Conservation (phyloP, 2,329 filamentous ascomycete species). For the Leptographium galeiforme region DNA sequence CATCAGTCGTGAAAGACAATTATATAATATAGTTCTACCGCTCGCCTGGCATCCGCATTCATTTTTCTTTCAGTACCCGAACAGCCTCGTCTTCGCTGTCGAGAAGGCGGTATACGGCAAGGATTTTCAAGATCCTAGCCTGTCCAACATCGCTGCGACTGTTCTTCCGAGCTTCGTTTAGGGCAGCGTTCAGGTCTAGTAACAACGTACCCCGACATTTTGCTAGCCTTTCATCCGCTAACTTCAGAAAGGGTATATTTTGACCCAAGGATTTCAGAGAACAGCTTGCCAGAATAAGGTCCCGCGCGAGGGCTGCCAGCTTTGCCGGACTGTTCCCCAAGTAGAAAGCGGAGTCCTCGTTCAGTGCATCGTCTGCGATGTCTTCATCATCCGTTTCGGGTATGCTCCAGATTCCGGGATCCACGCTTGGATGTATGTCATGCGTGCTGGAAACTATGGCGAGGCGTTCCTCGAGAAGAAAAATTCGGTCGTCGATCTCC, state of each 20-base stretch:
- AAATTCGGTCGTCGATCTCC: constrained; percentile 51
- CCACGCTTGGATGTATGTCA: neutral
- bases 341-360: constrained; percentile 16
- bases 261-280: constrained; percentile 31
- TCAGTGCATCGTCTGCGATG: constrained; percentile 19
- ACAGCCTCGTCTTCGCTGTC: constrained; percentile 40
- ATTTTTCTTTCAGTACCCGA: constrained; percentile 30
- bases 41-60: neutral
- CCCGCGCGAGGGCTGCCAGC: constrained; percentile 29
- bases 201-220: constrained; percentile 43
- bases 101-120: constrained; percentile 39
- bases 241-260: constrained; percentile 35
- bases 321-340: constrained; percentile 33
- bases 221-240: constrained; percentile 36
- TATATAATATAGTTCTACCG: neutral
- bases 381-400: constrained; percentile 19
- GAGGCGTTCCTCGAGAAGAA: constrained; percentile 49
- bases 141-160: constrained; percentile 21
- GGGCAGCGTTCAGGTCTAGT: constrained; percentile 38
- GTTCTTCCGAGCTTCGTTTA: constrained; percentile 24
- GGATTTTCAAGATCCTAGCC: constrained; percentile 33
- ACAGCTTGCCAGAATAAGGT: constrained; percentile 28
- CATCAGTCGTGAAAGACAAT: neutral
- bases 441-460: constrained; percentile 30
- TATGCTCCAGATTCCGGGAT: neutral